A percentile compares a stretch with the other conserved stretches of the same genome.
phyloP scores from a whole-genome alignment of 345 rosid genomes.

The Odontarrhena argentea region DNA sequence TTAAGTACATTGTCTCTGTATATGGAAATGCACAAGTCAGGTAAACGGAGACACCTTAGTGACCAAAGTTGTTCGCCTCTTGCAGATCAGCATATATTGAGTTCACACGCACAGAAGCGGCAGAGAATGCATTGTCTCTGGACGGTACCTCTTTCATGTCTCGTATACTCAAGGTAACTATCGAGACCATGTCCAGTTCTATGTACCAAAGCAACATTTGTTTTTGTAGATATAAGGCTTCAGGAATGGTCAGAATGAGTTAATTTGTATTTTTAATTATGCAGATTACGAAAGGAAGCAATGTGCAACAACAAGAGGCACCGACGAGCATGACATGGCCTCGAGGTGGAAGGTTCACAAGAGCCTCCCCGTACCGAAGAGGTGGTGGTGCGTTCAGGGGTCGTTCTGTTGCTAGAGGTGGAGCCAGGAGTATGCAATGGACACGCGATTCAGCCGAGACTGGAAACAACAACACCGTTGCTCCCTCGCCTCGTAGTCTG shows the following conservation, averaged over 20 bases:
- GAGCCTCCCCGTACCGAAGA: conserved; percentile 60
- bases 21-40: conserved; percentile 15
- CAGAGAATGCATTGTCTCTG: conserved; percentile 78
- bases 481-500: conserved; percentile 61
- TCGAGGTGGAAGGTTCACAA: conserved; percentile 59
- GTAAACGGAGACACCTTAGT: not conserved
- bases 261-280: conserved; percentile 23
- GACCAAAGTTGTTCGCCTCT: conserved; percentile 6
- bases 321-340: conserved; percentile 66
- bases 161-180: conserved; percentile 80
- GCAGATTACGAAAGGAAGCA: conserved; percentile 79
- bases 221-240: not conserved
- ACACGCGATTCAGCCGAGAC: conserved; percentile 68
- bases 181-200: conserved; percentile 5
- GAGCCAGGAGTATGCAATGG: conserved; percentile 96
- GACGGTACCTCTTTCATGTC: conserved; percentile 95
- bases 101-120: conserved; percentile 80
- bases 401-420: conserved; percentile 59
- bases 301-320: conserved; percentile 59
- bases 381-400: conserved; percentile 70
- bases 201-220: not conserved
- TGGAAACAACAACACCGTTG: conserved; percentile 36
- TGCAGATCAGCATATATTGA: conserved; percentile 94
- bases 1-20: not conserved
- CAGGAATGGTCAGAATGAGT: conserved; percentile 2